Conservation (phyloP, 441 rosid genomes). For the Adansonia rubrostipa region DNA sequence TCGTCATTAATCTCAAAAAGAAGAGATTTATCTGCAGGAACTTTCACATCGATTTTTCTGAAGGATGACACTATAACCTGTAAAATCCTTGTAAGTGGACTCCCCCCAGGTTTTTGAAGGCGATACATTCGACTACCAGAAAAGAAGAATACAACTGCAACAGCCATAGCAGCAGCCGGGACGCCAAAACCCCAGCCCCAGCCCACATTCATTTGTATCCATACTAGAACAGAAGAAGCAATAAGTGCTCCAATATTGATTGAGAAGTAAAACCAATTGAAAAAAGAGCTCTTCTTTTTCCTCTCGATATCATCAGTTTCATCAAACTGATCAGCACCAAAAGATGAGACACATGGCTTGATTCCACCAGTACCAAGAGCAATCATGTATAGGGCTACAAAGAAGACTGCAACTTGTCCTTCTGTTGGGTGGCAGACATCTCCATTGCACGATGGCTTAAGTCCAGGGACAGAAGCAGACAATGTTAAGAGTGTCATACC, state of each 20-base stretch:
- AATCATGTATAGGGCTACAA: conserved; percentile 76
- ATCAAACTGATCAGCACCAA: conserved; percentile 96
- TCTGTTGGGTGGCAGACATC: conserved; percentile 63
- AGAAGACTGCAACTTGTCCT: conserved; percentile 55
- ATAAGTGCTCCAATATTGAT: conserved; percentile 86
- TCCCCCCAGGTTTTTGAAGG: conserved; percentile 87
- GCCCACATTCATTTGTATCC: conserved; percentile 94
- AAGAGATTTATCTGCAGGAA: conserved; percentile 72
- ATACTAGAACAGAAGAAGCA: conserved; percentile 85
- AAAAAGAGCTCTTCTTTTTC: conserved; percentile 81
- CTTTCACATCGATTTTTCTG: conserved; percentile 61
- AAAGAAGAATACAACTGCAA: conserved; percentile 82
- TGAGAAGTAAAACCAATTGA: conserved; percentile 95
- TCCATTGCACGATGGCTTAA: conserved; percentile 62
- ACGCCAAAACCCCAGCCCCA: conserved; percentile 99
- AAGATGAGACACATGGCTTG: conserved; percentile 95
- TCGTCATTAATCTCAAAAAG: conserved; percentile 50
- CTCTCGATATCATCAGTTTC: conserved; percentile 74
- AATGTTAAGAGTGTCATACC: conserved; percentile 88
- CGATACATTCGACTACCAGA: conserved; percentile 59
- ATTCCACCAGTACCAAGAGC: conserved; percentile 97
- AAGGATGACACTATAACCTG: conserved; percentile 86
- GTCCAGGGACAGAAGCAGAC: conserved; percentile 73
- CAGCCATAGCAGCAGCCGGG: conserved; percentile 80
- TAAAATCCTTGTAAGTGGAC: conserved; percentile 77